A percentile compares a stretch with the other conserved stretches of the same genome.
phyloP scores from a whole-genome alignment of 75 land plant species.

The Chamaecyparis obtusa region DNA sequence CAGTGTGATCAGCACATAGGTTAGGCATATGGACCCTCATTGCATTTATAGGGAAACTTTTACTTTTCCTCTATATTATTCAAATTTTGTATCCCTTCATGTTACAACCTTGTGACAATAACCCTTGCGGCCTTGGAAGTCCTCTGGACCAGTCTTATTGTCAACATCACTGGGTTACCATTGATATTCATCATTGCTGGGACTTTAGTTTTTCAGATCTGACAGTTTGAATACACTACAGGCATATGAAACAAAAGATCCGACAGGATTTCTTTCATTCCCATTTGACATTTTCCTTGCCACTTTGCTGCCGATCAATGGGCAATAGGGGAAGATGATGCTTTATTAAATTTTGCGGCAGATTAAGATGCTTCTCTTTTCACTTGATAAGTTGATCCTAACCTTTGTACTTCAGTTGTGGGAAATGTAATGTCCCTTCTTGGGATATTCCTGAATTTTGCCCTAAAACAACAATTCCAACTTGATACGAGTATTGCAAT shows the following conservation, averaged over 20 bases:
- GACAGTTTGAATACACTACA: not conserved
- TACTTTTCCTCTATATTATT: not conserved
- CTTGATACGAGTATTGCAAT: no score
- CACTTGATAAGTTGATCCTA: not conserved
- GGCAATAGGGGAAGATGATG: not conserved
- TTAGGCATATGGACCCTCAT: not conserved
- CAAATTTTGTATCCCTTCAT: not conserved
- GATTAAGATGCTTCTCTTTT: not conserved
- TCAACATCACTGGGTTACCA: not conserved
- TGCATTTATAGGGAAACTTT: not conserved
- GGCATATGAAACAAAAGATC: not conserved
- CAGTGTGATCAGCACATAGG: not conserved
- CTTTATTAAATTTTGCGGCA: not conserved
- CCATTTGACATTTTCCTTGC: not conserved
- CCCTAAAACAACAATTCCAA: no score
- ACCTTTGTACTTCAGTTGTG: not conserved
- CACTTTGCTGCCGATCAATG: not conserved
- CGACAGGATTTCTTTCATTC: not conserved
- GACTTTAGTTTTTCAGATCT: not conserved
- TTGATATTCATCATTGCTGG: not conserved
- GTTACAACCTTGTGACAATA: not conserved
- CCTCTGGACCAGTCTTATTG: not conserved
- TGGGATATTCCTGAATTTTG: no score
- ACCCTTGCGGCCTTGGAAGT: no score
- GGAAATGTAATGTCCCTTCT: not conserved